Conservation (phyloP, 441 rosid species). For the Kokia cookei region DNA sequence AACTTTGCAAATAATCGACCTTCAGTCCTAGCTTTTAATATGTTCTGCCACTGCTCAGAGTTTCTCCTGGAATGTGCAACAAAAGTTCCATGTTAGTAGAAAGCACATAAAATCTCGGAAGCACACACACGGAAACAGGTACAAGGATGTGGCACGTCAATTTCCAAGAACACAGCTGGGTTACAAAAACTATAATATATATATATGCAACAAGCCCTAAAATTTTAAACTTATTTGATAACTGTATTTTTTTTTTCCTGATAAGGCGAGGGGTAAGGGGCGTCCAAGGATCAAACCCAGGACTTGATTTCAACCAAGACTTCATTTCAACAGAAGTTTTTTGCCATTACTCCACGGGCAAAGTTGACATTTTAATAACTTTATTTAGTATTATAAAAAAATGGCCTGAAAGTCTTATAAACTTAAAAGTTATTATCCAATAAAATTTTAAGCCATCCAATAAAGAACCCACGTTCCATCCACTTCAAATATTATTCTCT, state of each 20-base stretch:
- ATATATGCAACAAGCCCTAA: background rate
- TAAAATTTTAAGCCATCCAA: background rate
- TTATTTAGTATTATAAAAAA: background rate
- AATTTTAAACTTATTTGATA: background rate
- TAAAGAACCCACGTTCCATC: background rate
- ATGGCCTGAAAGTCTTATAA: background rate
- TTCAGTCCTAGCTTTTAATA: slow-evolving; percentile 78
- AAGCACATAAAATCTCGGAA: background rate
- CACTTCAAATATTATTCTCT: background rate
- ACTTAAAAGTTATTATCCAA: background rate
- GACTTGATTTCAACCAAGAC: too few relatives aligned
- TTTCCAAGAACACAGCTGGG: background rate
- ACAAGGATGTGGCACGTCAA: background rate
- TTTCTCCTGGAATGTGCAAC: slow-evolving; percentile 47
- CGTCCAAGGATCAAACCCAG: too few relatives aligned
- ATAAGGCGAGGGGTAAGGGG: too few relatives aligned
- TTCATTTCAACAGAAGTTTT: too few relatives aligned
- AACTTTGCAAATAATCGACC: slow-evolving; percentile 85
- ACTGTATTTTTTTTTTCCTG: background rate
- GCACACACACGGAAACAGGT: background rate
- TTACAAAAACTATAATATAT: background rate
- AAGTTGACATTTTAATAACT: background rate
- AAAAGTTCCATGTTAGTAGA: slow-evolving; percentile 8
- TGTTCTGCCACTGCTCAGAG: slow-evolving; percentile 69
- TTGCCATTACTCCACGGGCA: too few relatives aligned